Evolutionary conservation across 129 eudicot species (phyloP).

Genomic region (Erigeron canadensis): DNA sequence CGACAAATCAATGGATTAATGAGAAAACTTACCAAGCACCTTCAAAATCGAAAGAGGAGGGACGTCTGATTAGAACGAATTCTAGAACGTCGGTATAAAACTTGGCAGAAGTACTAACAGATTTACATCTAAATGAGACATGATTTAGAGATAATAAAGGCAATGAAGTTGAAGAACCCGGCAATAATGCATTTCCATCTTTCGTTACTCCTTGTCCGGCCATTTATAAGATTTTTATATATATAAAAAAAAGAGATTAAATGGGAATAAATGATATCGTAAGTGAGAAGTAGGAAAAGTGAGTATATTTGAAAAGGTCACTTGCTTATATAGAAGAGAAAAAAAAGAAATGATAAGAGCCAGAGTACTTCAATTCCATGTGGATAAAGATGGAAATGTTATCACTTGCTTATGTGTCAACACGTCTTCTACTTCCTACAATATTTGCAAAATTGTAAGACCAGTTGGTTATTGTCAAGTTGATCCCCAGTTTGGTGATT

Average conservation of each 20-base stretch:
- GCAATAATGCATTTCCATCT: not conserved
- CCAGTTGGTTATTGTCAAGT: too few relatives aligned
- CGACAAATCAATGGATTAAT: not conserved
- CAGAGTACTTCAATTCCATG: not conserved
- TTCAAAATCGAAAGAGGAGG: slow-evolving; percentile 74
- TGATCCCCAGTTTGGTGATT: too few relatives aligned
- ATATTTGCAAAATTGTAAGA: not conserved
- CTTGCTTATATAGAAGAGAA: slow-evolving; percentile 13
- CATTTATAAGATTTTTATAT: too few relatives aligned
- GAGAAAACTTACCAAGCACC: slow-evolving; percentile 66
- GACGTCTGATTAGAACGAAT: slow-evolving; percentile 53
- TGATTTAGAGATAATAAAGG: slow-evolving; percentile 67
- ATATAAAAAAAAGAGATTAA: not conserved
- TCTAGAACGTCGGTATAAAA: slow-evolving; percentile 61
- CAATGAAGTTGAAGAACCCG: slow-evolving; percentile 30
- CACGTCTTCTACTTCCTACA: slow-evolving; percentile 2
- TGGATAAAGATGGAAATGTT: slow-evolving; percentile 3
- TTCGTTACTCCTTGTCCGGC: not conserved
- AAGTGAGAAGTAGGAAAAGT: not conserved
- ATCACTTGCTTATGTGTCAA: slow-evolving; percentile 6
- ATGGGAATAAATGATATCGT: not conserved
- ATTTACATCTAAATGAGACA: slow-evolving; percentile 65
- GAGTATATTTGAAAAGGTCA: slow-evolving; percentile 8
- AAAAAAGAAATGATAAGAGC: not conserved
- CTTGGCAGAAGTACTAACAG: slow-evolving; percentile 44